Conservation (phyloP, 345 rosid genomes). For the Abelmoschus esculentus region DNA sequence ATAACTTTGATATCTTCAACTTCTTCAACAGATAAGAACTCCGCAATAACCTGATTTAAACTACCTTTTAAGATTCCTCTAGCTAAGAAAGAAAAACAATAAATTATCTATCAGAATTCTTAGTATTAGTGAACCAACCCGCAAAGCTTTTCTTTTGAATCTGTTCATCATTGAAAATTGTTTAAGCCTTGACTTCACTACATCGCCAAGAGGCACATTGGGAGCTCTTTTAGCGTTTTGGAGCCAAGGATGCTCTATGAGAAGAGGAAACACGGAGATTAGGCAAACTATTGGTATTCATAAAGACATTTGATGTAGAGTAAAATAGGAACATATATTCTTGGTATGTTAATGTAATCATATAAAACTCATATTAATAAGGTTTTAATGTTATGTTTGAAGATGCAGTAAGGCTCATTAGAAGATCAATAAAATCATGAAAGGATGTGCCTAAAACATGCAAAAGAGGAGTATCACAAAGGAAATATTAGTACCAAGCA, state of each 20-base stretch:
- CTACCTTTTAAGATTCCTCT: not conserved
- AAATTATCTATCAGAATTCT: constrained; percentile 2
- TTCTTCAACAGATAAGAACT: constrained; percentile 84
- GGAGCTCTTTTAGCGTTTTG: constrained; percentile 97
- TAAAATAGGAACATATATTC: not conserved
- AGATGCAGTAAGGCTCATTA: not conserved
- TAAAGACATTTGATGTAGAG: not conserved
- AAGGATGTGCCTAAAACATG: not conserved
- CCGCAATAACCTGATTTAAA: constrained; percentile 79
- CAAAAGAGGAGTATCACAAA: constrained; percentile 3
- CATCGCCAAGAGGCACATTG: constrained; percentile 95
- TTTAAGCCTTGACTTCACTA: constrained; percentile 89
- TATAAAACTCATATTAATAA: not conserved
- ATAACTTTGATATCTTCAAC: constrained; percentile 85
- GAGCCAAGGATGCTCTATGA: constrained; percentile 94
- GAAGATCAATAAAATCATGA: not conserved
- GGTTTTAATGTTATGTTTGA: not conserved
- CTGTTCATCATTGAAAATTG: constrained; percentile 99
- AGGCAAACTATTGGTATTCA: constrained; percentile 7
- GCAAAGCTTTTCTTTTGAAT: constrained; percentile 97
- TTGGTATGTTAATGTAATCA: not conserved
- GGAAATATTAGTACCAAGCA: constrained; percentile 55
- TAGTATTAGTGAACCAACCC: constrained; percentile 49
- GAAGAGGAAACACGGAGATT: constrained; percentile 12
- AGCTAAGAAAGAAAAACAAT: not conserved